Conservation (phyloP, 2,329 filamentous ascomycete genomes). For the Aspergillus candidus region DNA sequence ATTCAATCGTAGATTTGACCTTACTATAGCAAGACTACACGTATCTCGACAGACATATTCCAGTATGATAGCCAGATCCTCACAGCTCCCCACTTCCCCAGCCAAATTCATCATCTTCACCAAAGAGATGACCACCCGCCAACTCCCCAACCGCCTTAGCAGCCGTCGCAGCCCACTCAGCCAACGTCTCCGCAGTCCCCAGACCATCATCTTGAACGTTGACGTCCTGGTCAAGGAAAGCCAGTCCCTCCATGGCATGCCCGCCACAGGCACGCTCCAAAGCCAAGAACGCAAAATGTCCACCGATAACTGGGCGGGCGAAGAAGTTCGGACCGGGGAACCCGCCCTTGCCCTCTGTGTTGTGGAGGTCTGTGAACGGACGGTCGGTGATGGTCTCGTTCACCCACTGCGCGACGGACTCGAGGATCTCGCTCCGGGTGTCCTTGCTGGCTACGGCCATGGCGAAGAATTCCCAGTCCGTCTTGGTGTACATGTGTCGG, state of each 20-base stretch:
- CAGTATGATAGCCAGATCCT: background rate
- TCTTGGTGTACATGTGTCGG: slow-evolving; percentile 78
- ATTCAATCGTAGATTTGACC: too few species aligned
- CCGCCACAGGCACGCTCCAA: slow-evolving; percentile 73
- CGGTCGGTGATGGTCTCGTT: slow-evolving; percentile 74
- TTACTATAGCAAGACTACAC: too few species aligned
- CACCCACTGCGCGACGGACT: slow-evolving; percentile 70
- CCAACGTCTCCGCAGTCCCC: slow-evolving; percentile 9
- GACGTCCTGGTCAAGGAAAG: slow-evolving; percentile 30
- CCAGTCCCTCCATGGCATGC: slow-evolving; percentile 54
- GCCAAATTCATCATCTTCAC: slow-evolving; percentile 7
- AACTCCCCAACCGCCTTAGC: slow-evolving; percentile 20
- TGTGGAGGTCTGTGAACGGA: slow-evolving; percentile 75
- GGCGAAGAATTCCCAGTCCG: slow-evolving; percentile 86
- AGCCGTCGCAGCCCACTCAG: slow-evolving; percentile 17
- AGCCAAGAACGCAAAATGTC: slow-evolving; percentile 80
- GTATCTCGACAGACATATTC: too few species aligned
- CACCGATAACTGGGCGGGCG: slow-evolving; percentile 75
- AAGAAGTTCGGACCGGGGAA: slow-evolving; percentile 72
- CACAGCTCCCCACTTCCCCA: slow-evolving; percentile 23
- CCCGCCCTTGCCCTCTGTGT: slow-evolving; percentile 69
- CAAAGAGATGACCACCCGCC: background rate
- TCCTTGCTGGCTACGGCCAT: slow-evolving; percentile 67
- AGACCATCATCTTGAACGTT: slow-evolving; percentile 25
- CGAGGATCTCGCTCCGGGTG: slow-evolving; percentile 65